These are phyloP conservation scores for Amanita fuliginea DNA, from an alignment of 768 basidiomycete genomes.

Conservation along the genomic window DNA sequence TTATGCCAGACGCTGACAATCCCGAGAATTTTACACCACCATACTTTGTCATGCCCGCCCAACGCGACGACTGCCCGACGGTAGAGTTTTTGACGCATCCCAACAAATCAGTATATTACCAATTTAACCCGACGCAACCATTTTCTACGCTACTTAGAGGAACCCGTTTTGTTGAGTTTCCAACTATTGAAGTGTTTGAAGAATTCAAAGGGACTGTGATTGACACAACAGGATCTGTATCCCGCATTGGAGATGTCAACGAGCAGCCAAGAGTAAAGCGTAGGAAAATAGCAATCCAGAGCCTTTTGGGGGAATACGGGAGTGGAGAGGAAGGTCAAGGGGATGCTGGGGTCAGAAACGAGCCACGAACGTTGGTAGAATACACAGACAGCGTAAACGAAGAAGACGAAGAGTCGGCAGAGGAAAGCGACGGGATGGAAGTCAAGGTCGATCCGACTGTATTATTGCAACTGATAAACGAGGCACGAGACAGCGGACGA, in stretches of 20 bases:
- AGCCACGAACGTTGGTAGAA: slow-evolving; percentile 25
- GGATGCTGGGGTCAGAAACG: slow-evolving; percentile 16
- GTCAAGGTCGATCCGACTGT: slow-evolving; percentile 23
- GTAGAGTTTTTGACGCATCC: slow-evolving; percentile 10
- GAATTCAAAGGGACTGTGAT: slow-evolving; percentile 56
- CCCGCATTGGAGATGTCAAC: slow-evolving; percentile 15
- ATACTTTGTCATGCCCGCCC: slow-evolving; percentile 49
- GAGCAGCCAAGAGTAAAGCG: slow-evolving; percentile 37
- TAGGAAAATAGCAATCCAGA: slow-evolving; percentile 41
- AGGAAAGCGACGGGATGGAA: not conserved
- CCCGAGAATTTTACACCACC: slow-evolving; percentile 45
- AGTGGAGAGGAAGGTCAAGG: slow-evolving; percentile 32
- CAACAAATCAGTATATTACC: slow-evolving; percentile 36
- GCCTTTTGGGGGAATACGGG: slow-evolving; percentile 50
- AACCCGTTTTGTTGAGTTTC: slow-evolving; percentile 74
- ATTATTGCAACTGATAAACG: slow-evolving; percentile 23
- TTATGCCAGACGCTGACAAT: slow-evolving; percentile 42
- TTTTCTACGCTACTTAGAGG: slow-evolving; percentile 40
- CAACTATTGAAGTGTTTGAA: slow-evolving; percentile 70
- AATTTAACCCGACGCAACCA: slow-evolving; percentile 38
- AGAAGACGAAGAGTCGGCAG: not conserved
- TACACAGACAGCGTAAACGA: slow-evolving; percentile 32
- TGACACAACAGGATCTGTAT: slow-evolving; percentile 37
- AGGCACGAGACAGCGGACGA: slow-evolving; percentile 12
- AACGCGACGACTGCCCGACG: slow-evolving; percentile 20